A percentile compares a stretch with the other conserved stretches of the same genome.
Conservation (phyloP, 2,329 filamentous ascomycete genomes). For the Sclerotinia minor region DNA sequence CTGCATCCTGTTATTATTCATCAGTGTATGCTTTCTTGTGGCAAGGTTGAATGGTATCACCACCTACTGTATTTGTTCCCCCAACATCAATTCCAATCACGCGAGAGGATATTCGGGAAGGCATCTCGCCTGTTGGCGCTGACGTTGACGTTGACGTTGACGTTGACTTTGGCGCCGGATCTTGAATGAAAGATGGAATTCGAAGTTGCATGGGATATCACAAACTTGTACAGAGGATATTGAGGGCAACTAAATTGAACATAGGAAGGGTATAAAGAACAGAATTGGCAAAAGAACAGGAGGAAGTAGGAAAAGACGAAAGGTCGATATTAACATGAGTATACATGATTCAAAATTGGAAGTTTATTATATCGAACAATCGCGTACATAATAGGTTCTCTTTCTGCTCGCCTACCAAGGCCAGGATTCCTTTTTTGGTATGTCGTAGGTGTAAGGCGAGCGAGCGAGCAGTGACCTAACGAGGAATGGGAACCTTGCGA, state of each 20-base stretch:
- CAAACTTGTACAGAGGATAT: background rate
- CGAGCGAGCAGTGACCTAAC: conserved; percentile 13
- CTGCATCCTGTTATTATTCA: conserved; percentile 28
- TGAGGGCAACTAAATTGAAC: background rate
- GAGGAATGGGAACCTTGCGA: conserved; percentile 12
- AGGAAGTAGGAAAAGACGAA: background rate
- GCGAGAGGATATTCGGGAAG: conserved; percentile 33
- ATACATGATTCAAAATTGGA: conserved; percentile 1
- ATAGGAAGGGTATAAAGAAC: background rate
- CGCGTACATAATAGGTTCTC: conserved; percentile 15
- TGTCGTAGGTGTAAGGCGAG: conserved; percentile 15
- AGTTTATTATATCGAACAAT: conserved; percentile 12
- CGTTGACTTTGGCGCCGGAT: too few species aligned
- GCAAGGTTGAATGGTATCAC: background rate
- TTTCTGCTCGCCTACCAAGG: conserved; percentile 16
- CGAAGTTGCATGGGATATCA: background rate
- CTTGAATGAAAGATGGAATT: background rate
- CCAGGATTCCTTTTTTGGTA: conserved; percentile 18
- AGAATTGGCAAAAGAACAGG: background rate
- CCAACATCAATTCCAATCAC: conserved; percentile 54
- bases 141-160: too few species aligned
- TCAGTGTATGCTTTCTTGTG: background rate
- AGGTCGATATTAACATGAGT: background rate
- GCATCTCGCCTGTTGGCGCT: conserved; percentile 24
- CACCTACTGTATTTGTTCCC: conserved; percentile 53